Evolutionary conservation across 345 rosid genomes (phyloP).

Genomic region (Boechera stricta): DNA sequence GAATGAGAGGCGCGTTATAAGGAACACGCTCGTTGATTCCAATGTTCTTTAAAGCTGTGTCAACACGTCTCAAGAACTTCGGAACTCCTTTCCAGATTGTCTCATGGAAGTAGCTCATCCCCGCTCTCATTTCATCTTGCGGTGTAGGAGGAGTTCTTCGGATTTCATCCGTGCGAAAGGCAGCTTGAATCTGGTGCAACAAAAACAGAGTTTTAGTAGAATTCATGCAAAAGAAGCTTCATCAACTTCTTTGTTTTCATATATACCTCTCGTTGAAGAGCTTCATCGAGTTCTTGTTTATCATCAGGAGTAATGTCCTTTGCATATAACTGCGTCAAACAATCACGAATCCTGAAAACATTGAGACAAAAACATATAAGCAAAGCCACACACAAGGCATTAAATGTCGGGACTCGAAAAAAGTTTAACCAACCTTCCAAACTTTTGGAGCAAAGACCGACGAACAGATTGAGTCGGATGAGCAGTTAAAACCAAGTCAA

Average conservation of each 20-base stretch:
- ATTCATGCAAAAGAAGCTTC: not conserved
- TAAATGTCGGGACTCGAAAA: not conserved
- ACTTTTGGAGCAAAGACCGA: constrained; percentile 95
- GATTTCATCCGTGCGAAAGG: constrained; percentile 96
- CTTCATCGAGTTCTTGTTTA: constrained; percentile 98
- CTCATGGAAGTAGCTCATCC: constrained; percentile 99
- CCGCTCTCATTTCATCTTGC: constrained; percentile 99
- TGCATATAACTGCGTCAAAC: constrained; percentile 89
- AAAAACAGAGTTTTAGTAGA: constrained; percentile 22
- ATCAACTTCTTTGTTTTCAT: not conserved
- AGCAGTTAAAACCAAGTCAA: constrained; percentile 95
- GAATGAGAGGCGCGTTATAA: constrained; percentile 96
- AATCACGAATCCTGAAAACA: constrained; percentile 72
- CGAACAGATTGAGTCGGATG: constrained; percentile 99
- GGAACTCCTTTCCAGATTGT: constrained; percentile 99
- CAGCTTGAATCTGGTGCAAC: constrained; percentile 91
- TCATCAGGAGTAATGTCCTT: constrained; percentile 98
- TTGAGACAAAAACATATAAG: constrained; percentile 26
- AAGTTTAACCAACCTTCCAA: constrained; percentile 68
- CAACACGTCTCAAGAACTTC: constrained; percentile 93
- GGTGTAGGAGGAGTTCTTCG: constrained; percentile 98
- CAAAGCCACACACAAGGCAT: not conserved
- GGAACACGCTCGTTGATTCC: constrained; percentile 95
- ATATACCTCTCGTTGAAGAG: constrained; percentile 89
- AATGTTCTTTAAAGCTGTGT: constrained; percentile 91